phyloP scores from a whole-genome alignment of 169 alveolate species.

The Miamiensis avidus region DNA sequence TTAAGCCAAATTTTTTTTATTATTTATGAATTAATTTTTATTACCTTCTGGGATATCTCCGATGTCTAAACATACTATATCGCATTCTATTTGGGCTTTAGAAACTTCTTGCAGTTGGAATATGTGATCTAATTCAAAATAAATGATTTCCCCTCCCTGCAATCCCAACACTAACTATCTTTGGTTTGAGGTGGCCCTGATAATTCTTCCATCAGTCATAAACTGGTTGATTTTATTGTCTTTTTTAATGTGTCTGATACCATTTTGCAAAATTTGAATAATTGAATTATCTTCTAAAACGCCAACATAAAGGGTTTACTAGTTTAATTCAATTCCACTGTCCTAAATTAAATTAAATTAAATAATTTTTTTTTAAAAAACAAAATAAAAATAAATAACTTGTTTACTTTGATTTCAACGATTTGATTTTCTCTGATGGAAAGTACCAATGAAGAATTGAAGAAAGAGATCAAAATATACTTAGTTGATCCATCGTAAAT shows the following conservation, averaged over 20 bases:
- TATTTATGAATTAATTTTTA: conserved; percentile 52
- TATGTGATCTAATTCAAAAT: conserved; percentile 93
- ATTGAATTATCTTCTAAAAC: conserved; percentile 88
- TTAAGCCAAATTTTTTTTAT: conserved; percentile 76
- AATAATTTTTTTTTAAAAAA: no score
- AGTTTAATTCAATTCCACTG: conserved; percentile 85
- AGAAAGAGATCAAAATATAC: conserved; percentile 94
- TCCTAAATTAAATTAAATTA: conserved; percentile 89
- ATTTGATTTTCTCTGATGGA: conserved; percentile 91
- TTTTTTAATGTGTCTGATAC: conserved; percentile 87
- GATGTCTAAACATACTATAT: conserved; percentile 87
- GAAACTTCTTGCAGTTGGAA: conserved; percentile 87
- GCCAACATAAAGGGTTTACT: conserved; percentile 87
- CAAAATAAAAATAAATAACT: no score
- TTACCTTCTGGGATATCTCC: no score
- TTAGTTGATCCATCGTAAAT: conserved; percentile 81
- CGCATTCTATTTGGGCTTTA: conserved; percentile 77
- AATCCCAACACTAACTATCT: conserved; percentile 92
- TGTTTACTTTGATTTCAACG: not conserved
- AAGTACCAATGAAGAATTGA: conserved; percentile 93
- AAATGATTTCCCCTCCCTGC: conserved; percentile 92
- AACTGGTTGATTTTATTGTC: conserved; percentile 63
- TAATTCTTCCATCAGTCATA: conserved; percentile 80
- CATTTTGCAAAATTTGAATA: conserved; percentile 92
- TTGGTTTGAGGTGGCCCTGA: conserved; percentile 91